Conservation (phyloP, 75 land plant genomes). For the Sequoia sempervirens region DNA sequence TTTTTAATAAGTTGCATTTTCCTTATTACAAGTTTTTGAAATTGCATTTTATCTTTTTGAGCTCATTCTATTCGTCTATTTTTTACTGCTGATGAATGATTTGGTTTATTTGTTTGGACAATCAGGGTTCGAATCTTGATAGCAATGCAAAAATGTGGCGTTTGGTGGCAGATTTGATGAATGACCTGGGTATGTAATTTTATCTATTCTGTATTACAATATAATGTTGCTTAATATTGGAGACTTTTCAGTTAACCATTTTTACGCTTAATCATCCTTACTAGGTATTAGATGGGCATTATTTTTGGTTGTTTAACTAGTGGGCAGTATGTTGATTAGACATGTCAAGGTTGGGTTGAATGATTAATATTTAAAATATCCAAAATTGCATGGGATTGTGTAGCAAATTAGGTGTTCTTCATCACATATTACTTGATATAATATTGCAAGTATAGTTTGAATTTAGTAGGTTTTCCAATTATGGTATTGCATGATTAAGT, state of each 20-base stretch:
- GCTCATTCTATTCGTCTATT: background rate
- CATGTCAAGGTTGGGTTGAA: background rate
- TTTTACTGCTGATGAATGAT: background rate
- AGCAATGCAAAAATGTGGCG: conserved; percentile 99
- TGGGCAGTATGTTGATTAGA: background rate
- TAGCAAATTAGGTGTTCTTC: background rate
- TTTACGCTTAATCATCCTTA: background rate
- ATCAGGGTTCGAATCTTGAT: conserved; percentile 90
- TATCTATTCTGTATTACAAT: background rate
- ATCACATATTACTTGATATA: background rate
- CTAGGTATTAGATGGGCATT: background rate
- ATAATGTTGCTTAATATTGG: background rate
- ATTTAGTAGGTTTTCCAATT: too few species aligned
- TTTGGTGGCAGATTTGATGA: conserved; percentile 93
- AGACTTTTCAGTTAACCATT: background rate
- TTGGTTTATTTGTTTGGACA: conserved; percentile 3
- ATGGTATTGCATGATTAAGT: too few species aligned
- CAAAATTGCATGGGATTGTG: background rate
- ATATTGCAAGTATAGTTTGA: too few species aligned
- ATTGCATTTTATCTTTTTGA: background rate
- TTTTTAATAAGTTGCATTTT: background rate
- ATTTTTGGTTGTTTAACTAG: background rate
- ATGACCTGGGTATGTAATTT: conserved; percentile 77
- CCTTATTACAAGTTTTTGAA: background rate
- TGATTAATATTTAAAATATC: background rate